phyloP scores from a whole-genome alignment of 1,284 basidiomycete species.

The Vanrija pseudolonga region DNA sequence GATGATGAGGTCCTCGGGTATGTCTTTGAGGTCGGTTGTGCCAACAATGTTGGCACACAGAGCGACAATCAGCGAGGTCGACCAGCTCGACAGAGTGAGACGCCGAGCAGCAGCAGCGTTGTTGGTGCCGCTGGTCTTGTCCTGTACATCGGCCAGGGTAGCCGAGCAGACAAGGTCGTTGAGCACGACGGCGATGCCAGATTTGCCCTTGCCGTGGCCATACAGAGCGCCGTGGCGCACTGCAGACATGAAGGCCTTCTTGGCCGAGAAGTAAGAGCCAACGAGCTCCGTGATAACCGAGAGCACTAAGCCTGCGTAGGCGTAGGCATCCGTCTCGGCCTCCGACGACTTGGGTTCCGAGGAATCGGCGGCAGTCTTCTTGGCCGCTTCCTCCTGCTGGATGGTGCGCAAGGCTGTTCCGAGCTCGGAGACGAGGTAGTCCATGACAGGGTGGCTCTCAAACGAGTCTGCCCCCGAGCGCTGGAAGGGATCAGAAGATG shows the following conservation, averaged over 20 bases:
- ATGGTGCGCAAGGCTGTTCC: slow-evolving; percentile 14
- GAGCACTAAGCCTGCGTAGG: slow-evolving; percentile 81
- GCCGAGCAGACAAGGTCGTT: slow-evolving; percentile 73
- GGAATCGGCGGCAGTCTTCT: neutral
- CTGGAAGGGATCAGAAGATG: slow-evolving; percentile 54
- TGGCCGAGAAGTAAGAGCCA: slow-evolving; percentile 90
- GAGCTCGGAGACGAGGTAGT: slow-evolving; percentile 33
- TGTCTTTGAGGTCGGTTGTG: slow-evolving; percentile 65
- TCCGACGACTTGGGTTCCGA: neutral
- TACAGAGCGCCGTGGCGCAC: slow-evolving; percentile 56
- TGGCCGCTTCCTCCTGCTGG: slow-evolving; percentile 12
- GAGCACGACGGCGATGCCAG: slow-evolving; percentile 55
- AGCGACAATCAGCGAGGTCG: slow-evolving; percentile 85
- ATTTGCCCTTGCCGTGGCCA: slow-evolving; percentile 51
- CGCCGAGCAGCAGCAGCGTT: slow-evolving; percentile 12
- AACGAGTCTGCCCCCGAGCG: slow-evolving; percentile 12
- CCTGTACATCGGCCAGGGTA: slow-evolving; percentile 52
- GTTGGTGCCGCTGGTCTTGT: slow-evolving; percentile 6
- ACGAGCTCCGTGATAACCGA: slow-evolving; percentile 86
- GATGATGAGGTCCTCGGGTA: slow-evolving; percentile 70
- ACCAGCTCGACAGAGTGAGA: slow-evolving; percentile 67
- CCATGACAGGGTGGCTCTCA: slow-evolving; percentile 27
- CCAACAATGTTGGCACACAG: slow-evolving; percentile 76
- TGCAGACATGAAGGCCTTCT: slow-evolving; percentile 77
- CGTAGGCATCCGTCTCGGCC: slow-evolving; percentile 7